Evolutionary conservation across 331 rosid genomes (phyloP).

Genomic region (Saraca asoca): DNA sequence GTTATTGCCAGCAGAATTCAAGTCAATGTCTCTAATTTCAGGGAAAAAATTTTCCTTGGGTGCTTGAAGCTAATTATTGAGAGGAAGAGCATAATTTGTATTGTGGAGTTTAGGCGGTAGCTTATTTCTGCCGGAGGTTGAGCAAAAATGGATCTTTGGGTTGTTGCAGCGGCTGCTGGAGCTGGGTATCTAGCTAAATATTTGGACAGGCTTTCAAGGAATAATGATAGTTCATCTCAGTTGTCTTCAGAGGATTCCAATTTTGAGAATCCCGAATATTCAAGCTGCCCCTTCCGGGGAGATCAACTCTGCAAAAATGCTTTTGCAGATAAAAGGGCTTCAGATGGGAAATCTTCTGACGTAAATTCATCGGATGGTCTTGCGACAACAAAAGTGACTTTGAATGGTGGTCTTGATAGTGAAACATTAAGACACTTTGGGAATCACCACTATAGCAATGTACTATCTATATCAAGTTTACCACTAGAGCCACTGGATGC

Average conservation of each 20-base stretch:
- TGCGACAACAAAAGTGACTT: slow-evolving; percentile 44
- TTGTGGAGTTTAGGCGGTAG: slow-evolving; percentile 47
- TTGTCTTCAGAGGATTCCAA: slow-evolving; percentile 50
- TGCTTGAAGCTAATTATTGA: slow-evolving; percentile 35
- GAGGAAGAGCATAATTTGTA: slow-evolving; percentile 31
- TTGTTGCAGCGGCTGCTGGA: slow-evolving; percentile 77
- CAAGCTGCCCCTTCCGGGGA: slow-evolving; percentile 33
- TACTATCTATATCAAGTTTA: slow-evolving; percentile 44
- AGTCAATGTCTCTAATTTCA: slow-evolving; percentile 37
- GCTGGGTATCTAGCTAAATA: slow-evolving; percentile 76
- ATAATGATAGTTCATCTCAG: slow-evolving; percentile 35
- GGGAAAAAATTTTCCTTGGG: slow-evolving; percentile 37
- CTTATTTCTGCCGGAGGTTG: slow-evolving; percentile 36
- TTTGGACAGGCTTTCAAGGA: slow-evolving; percentile 53
- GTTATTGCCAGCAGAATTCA: slow-evolving; percentile 11
- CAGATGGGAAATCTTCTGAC: slow-evolving; percentile 35
- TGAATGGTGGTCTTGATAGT: slow-evolving; percentile 43
- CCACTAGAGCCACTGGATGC: slow-evolving; percentile 36
- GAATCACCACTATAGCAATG: slow-evolving; percentile 37
- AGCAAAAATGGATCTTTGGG: slow-evolving; percentile 77
- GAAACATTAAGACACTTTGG: slow-evolving; percentile 34
- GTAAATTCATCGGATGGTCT: slow-evolving; percentile 36
- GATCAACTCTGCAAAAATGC: slow-evolving; percentile 40
- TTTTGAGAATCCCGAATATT: slow-evolving; percentile 43
- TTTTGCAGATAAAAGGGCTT: slow-evolving; percentile 40